Conservation (phyloP, 2,329 filamentous ascomycete species). For the Rhexocercosporidium sp. region DNA sequence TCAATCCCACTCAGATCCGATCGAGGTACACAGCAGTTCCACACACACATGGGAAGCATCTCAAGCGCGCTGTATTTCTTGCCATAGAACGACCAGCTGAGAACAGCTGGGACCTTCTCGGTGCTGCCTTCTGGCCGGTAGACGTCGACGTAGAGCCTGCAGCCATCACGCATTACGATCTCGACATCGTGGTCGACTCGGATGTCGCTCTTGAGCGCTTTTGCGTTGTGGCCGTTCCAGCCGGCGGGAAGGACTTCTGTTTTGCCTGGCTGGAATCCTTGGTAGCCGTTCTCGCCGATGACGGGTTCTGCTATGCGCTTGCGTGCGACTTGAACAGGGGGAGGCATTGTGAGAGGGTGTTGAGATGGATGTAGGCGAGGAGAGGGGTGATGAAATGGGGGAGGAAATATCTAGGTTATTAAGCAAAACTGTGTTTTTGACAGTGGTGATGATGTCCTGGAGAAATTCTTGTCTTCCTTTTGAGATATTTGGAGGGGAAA, state of each 20-base stretch:
- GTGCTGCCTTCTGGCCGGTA: conserved; percentile 30
- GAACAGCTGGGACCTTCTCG: conserved; percentile 29
- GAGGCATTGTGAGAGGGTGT: neutral
- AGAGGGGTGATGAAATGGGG: neutral
- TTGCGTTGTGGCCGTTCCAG: neutral
- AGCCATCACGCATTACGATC: conserved; percentile 35
- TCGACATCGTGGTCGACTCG: conserved; percentile 27
- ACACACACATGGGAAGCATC: conserved; percentile 21
- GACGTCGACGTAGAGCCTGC: conserved; percentile 32
- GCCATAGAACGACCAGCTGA: conserved; percentile 35
- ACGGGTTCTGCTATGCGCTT: conserved; percentile 12
- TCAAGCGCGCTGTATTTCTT: conserved; percentile 34
- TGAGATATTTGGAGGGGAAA: too few species aligned
- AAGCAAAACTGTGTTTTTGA: neutral
- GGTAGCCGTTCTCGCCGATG: conserved; percentile 8
- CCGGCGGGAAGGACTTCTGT: conserved; percentile 1
- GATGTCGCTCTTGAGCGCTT: conserved; percentile 2
- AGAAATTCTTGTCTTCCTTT: neutral
- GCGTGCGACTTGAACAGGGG: conserved; percentile 4
- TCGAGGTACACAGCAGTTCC: neutral
- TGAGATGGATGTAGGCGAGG: neutral
- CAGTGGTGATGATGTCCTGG: neutral
- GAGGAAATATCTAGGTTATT: neutral
- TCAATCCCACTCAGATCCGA: conserved; percentile 17
- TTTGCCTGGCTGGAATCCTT: conserved; percentile 12